Conservation (phyloP, 108 stramenopile genomes). For the Hondaea fermentalgiana region DNA sequence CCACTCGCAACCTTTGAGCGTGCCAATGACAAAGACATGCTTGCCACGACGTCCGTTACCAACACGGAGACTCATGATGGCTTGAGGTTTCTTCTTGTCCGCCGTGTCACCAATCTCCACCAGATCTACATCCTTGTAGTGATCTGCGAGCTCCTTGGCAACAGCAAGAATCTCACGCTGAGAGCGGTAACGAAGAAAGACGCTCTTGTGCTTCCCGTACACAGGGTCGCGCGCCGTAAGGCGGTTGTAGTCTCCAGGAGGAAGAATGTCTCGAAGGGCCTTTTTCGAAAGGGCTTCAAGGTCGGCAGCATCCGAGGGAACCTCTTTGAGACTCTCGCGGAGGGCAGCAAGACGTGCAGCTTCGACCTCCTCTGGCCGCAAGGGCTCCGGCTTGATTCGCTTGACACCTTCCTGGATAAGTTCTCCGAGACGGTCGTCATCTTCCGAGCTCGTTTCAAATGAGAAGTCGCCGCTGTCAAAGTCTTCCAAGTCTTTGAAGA, state of each 20-base stretch:
- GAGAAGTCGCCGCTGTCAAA: neutral
- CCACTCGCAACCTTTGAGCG: neutral
- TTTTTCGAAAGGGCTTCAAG: neutral
- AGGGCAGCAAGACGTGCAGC: neutral
- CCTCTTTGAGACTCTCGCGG: neutral
- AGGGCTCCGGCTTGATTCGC: neutral
- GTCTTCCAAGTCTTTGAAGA: neutral
- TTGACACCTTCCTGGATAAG: neutral
- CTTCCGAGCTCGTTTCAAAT: neutral
- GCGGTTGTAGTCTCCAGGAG: neutral
- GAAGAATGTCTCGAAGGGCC: neutral
- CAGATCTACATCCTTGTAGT: neutral
- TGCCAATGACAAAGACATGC: neutral
- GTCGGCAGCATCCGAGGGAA: neutral
- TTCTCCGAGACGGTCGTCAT: neutral
- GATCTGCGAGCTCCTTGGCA: neutral
- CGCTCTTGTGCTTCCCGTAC: neutral
- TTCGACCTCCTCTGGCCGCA: neutral
- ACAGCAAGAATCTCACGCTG: neutral
- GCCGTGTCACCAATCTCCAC: neutral
- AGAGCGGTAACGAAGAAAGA: neutral
- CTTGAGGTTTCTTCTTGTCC: neutral
- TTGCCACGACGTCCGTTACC: constrained; percentile 1
- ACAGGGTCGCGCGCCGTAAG: constrained; percentile 3
- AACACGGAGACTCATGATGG: neutral